A percentile compares a stretch with the other conserved stretches of the same genome.
These are phyloP conservation scores for Funneliformis caledonium DNA, from an alignment of 371 early-diverging fungal species.

Conservation along the genomic window DNA sequence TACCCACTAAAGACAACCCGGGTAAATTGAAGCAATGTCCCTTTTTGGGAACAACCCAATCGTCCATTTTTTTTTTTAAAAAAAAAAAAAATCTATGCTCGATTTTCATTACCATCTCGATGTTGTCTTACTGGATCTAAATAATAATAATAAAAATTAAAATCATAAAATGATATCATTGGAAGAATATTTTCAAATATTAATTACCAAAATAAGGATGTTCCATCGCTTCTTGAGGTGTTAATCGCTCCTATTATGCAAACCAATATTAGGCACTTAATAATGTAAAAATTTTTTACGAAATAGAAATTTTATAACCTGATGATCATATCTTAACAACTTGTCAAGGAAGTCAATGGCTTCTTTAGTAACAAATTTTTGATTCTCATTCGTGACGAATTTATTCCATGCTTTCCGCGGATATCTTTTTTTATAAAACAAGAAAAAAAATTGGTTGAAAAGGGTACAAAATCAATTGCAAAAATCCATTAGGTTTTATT, in stretches of 20 bases:
- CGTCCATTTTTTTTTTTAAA: background rate
- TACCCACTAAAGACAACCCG: background rate
- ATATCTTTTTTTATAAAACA: constrained; percentile 60
- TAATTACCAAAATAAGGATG: constrained; percentile 90
- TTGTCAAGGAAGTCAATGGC: constrained; percentile 95
- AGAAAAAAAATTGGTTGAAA: background rate
- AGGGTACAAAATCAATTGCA: background rate
- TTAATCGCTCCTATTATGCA: constrained; percentile 75
- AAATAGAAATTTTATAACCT: constrained; percentile 48
- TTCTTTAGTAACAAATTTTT: constrained; percentile 87
- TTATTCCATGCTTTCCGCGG: constrained; percentile 95
- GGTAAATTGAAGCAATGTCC: background rate
- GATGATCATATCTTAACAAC: constrained; percentile 97
- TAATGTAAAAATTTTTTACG: background rate
- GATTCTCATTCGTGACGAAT: constrained; percentile 89
- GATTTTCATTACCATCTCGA: constrained; percentile 35
- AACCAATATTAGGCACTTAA: background rate
- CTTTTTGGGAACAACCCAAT: background rate
- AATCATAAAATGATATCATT: background rate
- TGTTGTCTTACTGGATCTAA: constrained; percentile 34
- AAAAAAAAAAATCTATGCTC: constrained; percentile 1
- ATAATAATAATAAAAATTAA: background rate
- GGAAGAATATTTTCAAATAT: constrained; percentile 21
- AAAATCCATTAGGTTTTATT: background rate
- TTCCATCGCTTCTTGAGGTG: constrained; percentile 94